Percentiles rank a stretch among this genome's conserved stretches.
Conservation (phyloP, 2,329 filamentous ascomycete genomes). For the Xylaria sp. region DNA sequence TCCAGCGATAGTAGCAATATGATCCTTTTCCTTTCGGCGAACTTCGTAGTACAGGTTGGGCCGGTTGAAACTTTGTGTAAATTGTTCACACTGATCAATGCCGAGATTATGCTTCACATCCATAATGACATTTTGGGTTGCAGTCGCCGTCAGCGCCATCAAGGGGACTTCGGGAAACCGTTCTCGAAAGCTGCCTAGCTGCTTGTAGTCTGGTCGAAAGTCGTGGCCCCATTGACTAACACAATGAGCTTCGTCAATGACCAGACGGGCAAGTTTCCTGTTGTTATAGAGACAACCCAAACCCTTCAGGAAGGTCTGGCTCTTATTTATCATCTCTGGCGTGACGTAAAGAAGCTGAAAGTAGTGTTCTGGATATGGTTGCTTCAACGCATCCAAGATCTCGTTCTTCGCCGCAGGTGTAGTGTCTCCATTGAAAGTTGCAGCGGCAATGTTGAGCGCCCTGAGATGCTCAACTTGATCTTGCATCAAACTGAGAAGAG, state of each 20-base stretch:
- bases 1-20: slow-evolving; percentile 58
- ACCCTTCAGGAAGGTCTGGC: slow-evolving; percentile 66
- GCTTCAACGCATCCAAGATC: slow-evolving; percentile 69
- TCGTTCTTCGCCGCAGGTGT: slow-evolving; percentile 64
- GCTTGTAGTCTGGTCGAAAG: slow-evolving; percentile 95
- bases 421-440: slow-evolving; percentile 80
- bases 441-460: slow-evolving; percentile 76
- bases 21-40: slow-evolving; percentile 68
- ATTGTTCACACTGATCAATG: slow-evolving; percentile 78
- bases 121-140: slow-evolving; percentile 88
- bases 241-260: slow-evolving; percentile 99
- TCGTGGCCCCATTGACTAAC: slow-evolving; percentile 99
- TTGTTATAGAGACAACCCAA: slow-evolving; percentile 72
- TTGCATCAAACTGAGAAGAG: slow-evolving; percentile 93
- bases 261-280: slow-evolving; percentile 80
- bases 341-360: slow-evolving; percentile 93
- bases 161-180: slow-evolving; percentile 81
- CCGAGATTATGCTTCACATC: slow-evolving; percentile 92
- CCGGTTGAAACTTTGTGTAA: slow-evolving; percentile 95
- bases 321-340: slow-evolving; percentile 94
- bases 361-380: slow-evolving; percentile 71
- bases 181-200: slow-evolving; percentile 73
- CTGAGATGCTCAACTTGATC: slow-evolving; percentile 89
- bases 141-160: slow-evolving; percentile 94
- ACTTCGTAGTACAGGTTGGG: slow-evolving; percentile 93